Evolutionary conservation across 2,329 filamentous ascomycete genomes (phyloP).

Genomic region (Venturia pyrina): DNA sequence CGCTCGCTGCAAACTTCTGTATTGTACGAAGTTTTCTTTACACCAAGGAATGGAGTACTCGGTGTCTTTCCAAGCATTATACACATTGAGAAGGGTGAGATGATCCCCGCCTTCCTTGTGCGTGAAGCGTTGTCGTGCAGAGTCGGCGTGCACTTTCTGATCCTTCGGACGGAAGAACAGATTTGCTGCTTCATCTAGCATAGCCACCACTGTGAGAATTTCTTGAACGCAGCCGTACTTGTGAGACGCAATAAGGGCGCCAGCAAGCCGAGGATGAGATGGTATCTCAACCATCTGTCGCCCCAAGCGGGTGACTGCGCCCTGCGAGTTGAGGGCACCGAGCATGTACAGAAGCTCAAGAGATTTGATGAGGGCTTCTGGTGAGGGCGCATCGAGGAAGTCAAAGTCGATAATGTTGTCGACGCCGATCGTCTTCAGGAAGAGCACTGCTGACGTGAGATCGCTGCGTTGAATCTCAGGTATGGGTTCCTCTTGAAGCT

Average conservation of each 20-base stretch:
- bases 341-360: slow-evolving; percentile 87
- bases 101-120: slow-evolving; percentile 88
- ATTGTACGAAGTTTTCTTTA: slow-evolving; percentile 87
- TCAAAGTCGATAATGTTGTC: slow-evolving; percentile 90
- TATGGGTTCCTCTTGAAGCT: slow-evolving; percentile 83
- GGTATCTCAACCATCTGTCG: slow-evolving; percentile 95
- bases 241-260: slow-evolving; percentile 78
- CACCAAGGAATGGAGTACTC: slow-evolving; percentile 85
- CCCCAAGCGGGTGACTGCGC: slow-evolving; percentile 81
- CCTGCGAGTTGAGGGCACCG: slow-evolving; percentile 78
- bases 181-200: slow-evolving; percentile 79
- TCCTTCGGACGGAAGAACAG: slow-evolving; percentile 94
- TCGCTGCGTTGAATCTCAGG: slow-evolving; percentile 92
- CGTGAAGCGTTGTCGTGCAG: slow-evolving; percentile 78
- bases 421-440: slow-evolving; percentile 83
- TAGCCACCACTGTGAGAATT: slow-evolving; percentile 84
- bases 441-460: slow-evolving; percentile 70
- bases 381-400: slow-evolving; percentile 88
- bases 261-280: slow-evolving; percentile 82
- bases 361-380: slow-evolving; percentile 78
- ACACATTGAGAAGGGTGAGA: slow-evolving; percentile 80
- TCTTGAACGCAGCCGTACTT: slow-evolving; percentile 91
- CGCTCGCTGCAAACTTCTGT: slow-evolving; percentile 77
- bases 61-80: slow-evolving; percentile 88
- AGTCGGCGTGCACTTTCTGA: slow-evolving; percentile 93